Percentiles rank a stretch among this genome's conserved stretches.
Conservation (phyloP, 805 yeast genomes). For the Cyberlindnera subsufficiens region DNA sequence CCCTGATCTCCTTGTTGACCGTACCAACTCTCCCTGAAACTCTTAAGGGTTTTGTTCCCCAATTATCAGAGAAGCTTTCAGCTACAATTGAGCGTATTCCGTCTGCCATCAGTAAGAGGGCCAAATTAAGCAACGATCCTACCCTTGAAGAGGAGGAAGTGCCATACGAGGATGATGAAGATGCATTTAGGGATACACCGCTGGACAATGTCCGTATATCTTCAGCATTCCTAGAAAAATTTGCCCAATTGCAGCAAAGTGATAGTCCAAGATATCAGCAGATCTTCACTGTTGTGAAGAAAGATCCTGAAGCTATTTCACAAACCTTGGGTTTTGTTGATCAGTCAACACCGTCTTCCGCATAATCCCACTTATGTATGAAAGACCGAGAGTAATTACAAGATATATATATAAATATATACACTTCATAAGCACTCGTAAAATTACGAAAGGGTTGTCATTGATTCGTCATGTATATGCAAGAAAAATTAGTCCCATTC, state of each 20-base stretch:
- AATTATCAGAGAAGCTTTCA: conserved; percentile 47
- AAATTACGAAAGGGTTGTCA: background rate
- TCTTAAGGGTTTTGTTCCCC: conserved; percentile 33
- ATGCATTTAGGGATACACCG: conserved; percentile 72
- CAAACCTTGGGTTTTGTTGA: background rate
- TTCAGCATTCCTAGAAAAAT: conserved; percentile 52
- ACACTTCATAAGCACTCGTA: background rate
- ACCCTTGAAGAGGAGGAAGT: conserved; percentile 1
- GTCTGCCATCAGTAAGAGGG: conserved; percentile 60
- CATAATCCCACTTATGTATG: background rate
- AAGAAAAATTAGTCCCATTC: background rate
- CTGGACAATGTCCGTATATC: conserved; percentile 72
- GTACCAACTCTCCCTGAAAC: conserved; percentile 34
- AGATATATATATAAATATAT: background rate
- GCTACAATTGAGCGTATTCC: conserved; percentile 58
- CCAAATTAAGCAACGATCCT: conserved; percentile 51
- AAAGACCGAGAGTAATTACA: background rate
- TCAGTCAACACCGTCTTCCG: background rate
- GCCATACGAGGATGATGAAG: conserved; percentile 49
- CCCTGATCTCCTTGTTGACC: conserved; percentile 48
- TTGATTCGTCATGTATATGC: background rate
- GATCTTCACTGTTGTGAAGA: conserved; percentile 11
- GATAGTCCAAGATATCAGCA: conserved; percentile 41
- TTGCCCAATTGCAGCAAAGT: conserved; percentile 40
- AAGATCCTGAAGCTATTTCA: background rate